Base-by-base conservation (phyloP, 1,284 basidiomycete genomes). In the Anthracocystis walkeri region DNA sequence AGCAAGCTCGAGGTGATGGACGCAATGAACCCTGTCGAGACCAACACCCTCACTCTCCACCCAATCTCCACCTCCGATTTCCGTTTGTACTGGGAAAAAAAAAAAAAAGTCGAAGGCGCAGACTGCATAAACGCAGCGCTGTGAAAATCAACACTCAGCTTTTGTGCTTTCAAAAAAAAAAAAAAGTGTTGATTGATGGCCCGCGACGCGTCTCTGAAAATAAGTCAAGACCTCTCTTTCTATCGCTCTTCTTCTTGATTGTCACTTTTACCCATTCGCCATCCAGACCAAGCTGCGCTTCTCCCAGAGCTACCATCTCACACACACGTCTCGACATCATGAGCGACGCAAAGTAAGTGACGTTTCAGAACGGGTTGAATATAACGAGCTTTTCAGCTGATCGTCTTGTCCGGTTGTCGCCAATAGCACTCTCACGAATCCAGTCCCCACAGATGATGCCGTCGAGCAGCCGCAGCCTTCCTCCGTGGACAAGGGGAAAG, bases 401-500 rank as follows among this genome's bases (percentile, higher is more conserved):
- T 40, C 12, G 12, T 11, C 11, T 20, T 31, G 29, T 20, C 12
- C 16, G 25, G n/a, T 18, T 41, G 11, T n/a, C 45, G 16, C 27
- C 31, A 20, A 35, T 50, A 71, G 68, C 62, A 41, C 52, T 20
- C 35, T 48, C 27, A 46, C 56, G 27, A 33, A 50, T 7, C 3
- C 62, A 0, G 29, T 51, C 38, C 42, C 44, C 31, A 23, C 29
- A 38, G 46, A 71, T 18, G 55, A 61, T 33, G 38, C 10, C 18
- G 46, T 20, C 51, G 64, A 66, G 20, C 40, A 46, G 21, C 55
- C 55, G 38, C 63, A 58, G 57, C 27, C 56, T 29, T 23, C 55
- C 14, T 52, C 63, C 21, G 33, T 57, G 4, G 62, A 73, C 63
- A 78, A 78, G 58, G 75, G 75, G 33, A 78, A 78, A 52, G 75